Percentiles rank a stretch among this genome's conserved stretches.
Evolutionary conservation across 179 eudicot species (phyloP).

Genomic region (Dionaea muscipula): DNA sequence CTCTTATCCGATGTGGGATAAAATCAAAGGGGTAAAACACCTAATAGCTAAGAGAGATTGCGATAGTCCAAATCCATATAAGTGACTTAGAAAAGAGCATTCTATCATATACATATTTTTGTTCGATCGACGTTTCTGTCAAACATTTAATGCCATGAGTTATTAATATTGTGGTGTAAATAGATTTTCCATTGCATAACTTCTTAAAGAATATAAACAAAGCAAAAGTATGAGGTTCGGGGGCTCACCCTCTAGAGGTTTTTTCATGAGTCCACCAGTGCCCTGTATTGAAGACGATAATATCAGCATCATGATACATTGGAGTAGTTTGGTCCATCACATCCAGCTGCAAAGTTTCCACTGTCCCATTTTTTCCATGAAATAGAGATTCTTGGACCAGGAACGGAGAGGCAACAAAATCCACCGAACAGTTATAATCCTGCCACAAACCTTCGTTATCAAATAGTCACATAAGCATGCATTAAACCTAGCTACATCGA

Average conservation of each 20-base stretch:
- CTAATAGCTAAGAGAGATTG: too few species aligned
- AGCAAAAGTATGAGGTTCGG: neutral
- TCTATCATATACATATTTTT: too few species aligned
- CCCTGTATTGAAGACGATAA: conserved; percentile 77
- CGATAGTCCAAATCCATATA: too few species aligned
- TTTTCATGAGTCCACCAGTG: conserved; percentile 99
- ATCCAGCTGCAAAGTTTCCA: conserved; percentile 66
- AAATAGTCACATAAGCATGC: neutral
- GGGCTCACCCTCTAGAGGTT: conserved; percentile 58
- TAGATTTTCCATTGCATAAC: neutral
- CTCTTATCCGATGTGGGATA: too few species aligned
- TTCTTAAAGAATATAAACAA: neutral
- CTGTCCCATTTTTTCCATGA: conserved; percentile 29
- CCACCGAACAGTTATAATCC: conserved; percentile 76
- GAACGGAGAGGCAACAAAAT: conserved; percentile 68
- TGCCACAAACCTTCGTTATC: conserved; percentile 15
- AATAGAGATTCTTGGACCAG: conserved; percentile 51
- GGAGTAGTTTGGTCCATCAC: conserved; percentile 56
- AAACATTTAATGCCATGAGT: too few species aligned
- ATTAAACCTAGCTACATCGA: too few species aligned
- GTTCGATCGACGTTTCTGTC: too few species aligned
- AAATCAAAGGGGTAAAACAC: too few species aligned
- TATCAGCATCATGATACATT: conserved; percentile 72
- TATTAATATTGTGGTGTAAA: neutral
- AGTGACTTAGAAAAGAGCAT: too few species aligned